phyloP scores from a whole-genome alignment of 805 yeast species.

The Saccharomycodes ludwigii region DNA sequence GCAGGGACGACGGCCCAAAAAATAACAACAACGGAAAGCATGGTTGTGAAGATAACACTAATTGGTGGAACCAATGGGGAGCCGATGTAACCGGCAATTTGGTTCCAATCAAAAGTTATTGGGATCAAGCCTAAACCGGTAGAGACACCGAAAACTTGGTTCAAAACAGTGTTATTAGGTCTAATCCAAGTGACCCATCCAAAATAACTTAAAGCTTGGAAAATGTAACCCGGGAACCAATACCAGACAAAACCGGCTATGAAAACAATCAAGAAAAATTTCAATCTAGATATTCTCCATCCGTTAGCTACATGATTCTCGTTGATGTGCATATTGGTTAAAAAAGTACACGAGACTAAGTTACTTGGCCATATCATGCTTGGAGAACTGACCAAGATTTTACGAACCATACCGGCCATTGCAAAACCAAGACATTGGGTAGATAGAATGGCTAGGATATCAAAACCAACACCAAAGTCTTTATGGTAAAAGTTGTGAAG shows the following conservation, averaged over 20 bases:
- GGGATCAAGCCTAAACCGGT: slow-evolving; percentile 58
- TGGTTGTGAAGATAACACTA: slow-evolving; percentile 30
- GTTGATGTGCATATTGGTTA: slow-evolving; percentile 11
- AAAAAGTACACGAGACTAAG: slow-evolving; percentile 34
- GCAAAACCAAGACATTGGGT: slow-evolving; percentile 59
- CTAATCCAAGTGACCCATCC: slow-evolving; percentile 57
- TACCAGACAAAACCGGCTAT: slow-evolving; percentile 34
- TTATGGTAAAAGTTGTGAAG: slow-evolving; percentile 35
- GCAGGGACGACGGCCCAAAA: slow-evolving; percentile 45
- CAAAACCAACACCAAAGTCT: slow-evolving; percentile 41
- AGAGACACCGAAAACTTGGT: slow-evolving; percentile 50
- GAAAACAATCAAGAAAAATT: slow-evolving; percentile 34
- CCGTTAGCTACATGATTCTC: slow-evolving; percentile 33
- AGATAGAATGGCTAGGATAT: slow-evolving; percentile 37
- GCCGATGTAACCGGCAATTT: slow-evolving; percentile 40
- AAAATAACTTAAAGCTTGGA: slow-evolving; percentile 46
- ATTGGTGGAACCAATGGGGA: slow-evolving; percentile 57
- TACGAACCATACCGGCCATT: slow-evolving; percentile 49
- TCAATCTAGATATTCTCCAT: slow-evolving; percentile 45
- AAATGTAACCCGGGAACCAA: slow-evolving; percentile 51
- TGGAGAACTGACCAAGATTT: slow-evolving; percentile 49
- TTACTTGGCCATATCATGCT: slow-evolving; percentile 63
- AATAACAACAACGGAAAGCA: slow-evolving; percentile 35
- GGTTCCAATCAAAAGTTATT: slow-evolving; percentile 58
- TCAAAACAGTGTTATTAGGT: slow-evolving; percentile 44